Evolutionary conservation across 2,329 filamentous ascomycete genomes (phyloP), one percentile per base, ranked within the genome.

Genomic region (Pseudogymnoascus sp.): DNA sequence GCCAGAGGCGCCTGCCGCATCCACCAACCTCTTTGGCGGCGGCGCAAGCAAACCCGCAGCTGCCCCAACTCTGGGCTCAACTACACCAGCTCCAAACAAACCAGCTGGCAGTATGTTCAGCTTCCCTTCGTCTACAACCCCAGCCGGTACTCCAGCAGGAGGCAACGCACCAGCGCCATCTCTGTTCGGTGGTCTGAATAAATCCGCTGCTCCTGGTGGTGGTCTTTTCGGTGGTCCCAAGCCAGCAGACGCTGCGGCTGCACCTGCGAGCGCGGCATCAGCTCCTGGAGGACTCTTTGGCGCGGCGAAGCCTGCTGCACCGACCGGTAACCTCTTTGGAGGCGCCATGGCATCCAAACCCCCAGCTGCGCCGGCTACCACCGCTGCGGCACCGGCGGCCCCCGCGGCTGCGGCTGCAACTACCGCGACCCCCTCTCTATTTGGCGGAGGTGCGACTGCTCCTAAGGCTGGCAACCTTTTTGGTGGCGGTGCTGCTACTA

Each of bases 201-300:
- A 47, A 23, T 19, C 65, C 13, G 35, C 33, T 35, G 50, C 62
- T 23, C 61, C 33, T 31, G 21, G 62, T 26, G 61, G 72, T 28
- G 71, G 69, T 62, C 68, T 76, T 23, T 77, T 78, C 65, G 71
- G 74, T 10, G 69, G 66, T 33, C 63, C 68, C 13, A 70, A 70
- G 60, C 61, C 69, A 47, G 60, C 72, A 26, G 57, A 67, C 19
- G 38, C 68, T 26, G 33, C 68, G 26, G 42, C 68, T 33, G 44
- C 69, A 15, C 64, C 71, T 21, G 67, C 75, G 62, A 65, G 71
- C 23, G 63, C 73, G n/a, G 65, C 73, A 33, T 63, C 72, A n/a
- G 66, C 74, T 19, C 62, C 71, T n/a, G 44, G 44, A 0, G 44
- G 44, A 10, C 44, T 42, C n/a, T 57, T 42, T 23, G 64, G 65